Conservation (phyloP, 306 rosid species). For the Hippophae rhamnoides region DNA sequence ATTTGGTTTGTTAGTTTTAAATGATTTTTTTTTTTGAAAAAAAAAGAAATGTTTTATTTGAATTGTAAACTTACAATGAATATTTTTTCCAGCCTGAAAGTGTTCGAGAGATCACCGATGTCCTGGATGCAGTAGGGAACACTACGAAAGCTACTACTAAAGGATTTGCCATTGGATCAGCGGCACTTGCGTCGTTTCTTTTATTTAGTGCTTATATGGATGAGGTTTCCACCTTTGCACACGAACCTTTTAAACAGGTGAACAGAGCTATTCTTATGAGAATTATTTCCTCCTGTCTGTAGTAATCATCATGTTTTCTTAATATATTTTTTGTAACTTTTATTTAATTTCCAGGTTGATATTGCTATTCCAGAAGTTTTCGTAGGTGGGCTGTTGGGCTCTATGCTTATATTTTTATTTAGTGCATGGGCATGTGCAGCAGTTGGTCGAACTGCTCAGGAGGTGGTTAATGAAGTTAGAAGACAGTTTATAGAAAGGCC, state of each 20-base stretch:
- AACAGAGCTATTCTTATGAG: slow-evolving; percentile 9
- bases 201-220: slow-evolving; percentile 99
- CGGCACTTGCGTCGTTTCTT: slow-evolving; percentile 97
- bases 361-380: slow-evolving; percentile 98
- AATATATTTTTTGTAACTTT: slow-evolving; percentile 7
- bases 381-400: slow-evolving; percentile 85
- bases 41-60: neutral
- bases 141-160: slow-evolving; percentile 98
- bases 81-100: slow-evolving; percentile 73
- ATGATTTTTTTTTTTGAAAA: too few species aligned
- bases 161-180: slow-evolving; percentile 99
- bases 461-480: slow-evolving; percentile 96
- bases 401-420: slow-evolving; percentile 92
- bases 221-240: slow-evolving; percentile 75
- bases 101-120: slow-evolving; percentile 93
- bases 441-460: slow-evolving; percentile 97
- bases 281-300: slow-evolving; percentile 3
- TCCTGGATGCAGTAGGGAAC: slow-evolving; percentile 96
- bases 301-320: slow-evolving; percentile 13
- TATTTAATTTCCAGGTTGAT: slow-evolving; percentile 63
- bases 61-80: slow-evolving; percentile 2
- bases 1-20: slow-evolving; percentile 14
- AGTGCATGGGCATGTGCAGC: slow-evolving; percentile 99
- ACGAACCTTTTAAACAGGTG: slow-evolving; percentile 80
- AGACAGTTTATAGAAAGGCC: slow-evolving; percentile 98